Conservation (phyloP, 805 yeast genomes). For the Lachancea dasiensis region DNA sequence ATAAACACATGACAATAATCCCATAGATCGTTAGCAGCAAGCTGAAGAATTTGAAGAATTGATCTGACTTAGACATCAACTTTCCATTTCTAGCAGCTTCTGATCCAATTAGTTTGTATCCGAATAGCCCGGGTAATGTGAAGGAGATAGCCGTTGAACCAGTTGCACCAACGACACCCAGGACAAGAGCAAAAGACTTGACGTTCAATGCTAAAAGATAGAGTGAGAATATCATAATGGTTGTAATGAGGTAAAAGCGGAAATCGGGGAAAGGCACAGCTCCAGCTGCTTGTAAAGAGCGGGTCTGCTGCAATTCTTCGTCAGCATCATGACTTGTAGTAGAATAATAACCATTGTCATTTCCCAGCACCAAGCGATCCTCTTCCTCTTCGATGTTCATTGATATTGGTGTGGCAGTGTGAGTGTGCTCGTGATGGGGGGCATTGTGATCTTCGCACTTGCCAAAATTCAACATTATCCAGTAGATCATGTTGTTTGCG, state of each 20-base stretch:
- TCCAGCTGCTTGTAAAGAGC: background rate
- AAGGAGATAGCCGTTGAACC: conserved; percentile 91
- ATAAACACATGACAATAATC: conserved; percentile 58
- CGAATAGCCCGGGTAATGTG: conserved; percentile 84
- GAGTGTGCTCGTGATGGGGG: conserved; percentile 1
- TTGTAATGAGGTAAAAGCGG: conserved; percentile 37
- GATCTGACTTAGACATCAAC: conserved; percentile 27
- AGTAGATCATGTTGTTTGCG: conserved; percentile 56
- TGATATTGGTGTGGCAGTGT: conserved; percentile 6
- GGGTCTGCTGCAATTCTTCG: conserved; percentile 9
- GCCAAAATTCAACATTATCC: conserved; percentile 31
- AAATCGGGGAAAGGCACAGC: conserved; percentile 17
- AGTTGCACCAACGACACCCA: conserved; percentile 87
- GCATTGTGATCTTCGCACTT: conserved; percentile 2
- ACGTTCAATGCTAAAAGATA: conserved; percentile 62
- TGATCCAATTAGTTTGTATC: conserved; percentile 57
- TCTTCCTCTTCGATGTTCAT: conserved; percentile 12
- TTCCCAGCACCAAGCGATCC: conserved; percentile 9
- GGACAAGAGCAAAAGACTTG: conserved; percentile 68
- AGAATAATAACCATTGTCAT: conserved; percentile 1
- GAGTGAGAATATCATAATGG: conserved; percentile 41
- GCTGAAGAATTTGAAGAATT: conserved; percentile 40
- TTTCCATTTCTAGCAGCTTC: conserved; percentile 26
- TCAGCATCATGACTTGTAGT: conserved; percentile 8
- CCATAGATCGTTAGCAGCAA: conserved; percentile 64